Percentiles rank a stretch among this genome's conserved stretches.
Conservation (phyloP, 1,284 basidiomycete genomes). For the Irpex lacteus region DNA sequence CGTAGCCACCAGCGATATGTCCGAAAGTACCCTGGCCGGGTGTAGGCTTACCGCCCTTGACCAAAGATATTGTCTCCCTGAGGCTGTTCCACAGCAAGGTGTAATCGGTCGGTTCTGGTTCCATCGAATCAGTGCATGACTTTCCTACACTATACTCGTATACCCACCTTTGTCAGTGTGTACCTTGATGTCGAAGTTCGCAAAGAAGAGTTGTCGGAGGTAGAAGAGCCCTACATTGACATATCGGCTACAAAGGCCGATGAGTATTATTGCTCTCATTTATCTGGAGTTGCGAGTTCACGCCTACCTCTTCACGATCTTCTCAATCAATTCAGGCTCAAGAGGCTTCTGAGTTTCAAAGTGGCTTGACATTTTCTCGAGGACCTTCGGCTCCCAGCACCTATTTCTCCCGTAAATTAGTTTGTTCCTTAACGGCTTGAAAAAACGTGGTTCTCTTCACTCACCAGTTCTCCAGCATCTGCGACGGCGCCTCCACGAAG, state of each 20-base stretch:
- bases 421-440: neutral
- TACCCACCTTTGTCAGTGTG: conserved; percentile 64
- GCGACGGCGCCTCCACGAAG: conserved; percentile 85
- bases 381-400: conserved; percentile 78
- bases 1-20: conserved; percentile 74
- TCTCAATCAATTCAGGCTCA: conserved; percentile 73
- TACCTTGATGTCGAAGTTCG: conserved; percentile 74
- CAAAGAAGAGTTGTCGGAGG: conserved; percentile 81
- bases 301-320: conserved; percentile 70
- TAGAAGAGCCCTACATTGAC: conserved; percentile 80
- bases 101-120: conserved; percentile 60
- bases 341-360: conserved; percentile 72
- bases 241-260: conserved; percentile 52
- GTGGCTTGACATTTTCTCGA: conserved; percentile 76
- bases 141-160: too few relatives aligned
- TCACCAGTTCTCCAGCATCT: conserved; percentile 90
- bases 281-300: neutral
- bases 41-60: conserved; percentile 56
- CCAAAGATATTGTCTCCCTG: conserved; percentile 63
- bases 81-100: conserved; percentile 74
- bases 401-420: conserved; percentile 25
- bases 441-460: conserved; percentile 10
- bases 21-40: conserved; percentile 72
- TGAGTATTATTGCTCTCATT: neutral
- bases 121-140: neutral